Evolutionary conservation across 2,329 filamentous ascomycete species (phyloP), one percentile per base, ranked within the genome.

Genomic region (Fusarium nelsonii): DNA sequence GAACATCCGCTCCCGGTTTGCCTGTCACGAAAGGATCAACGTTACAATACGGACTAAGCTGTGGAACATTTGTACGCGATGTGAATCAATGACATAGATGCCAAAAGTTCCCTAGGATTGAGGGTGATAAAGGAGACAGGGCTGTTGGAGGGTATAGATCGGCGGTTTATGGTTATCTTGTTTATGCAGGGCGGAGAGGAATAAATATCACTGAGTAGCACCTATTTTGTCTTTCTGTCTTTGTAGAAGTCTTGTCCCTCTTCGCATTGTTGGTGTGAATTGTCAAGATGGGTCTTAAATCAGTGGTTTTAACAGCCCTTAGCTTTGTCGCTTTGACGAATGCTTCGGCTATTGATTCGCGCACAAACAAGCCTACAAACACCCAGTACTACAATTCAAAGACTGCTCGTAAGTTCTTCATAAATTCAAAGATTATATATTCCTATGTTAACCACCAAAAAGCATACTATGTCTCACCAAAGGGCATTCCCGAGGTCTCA

Each of bases 1-100:
- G 64, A 67, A 67, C 58, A 62, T 68, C 64, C 64, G 64, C 30
- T 9, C 63, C 44, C 12, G 48, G 48, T 39, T 51, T 51, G 34
- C 48, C 48, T 40, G 48, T 40, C 48, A 51, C 48, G 48, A 51
- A n/a, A 26, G 6, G 48, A 51, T 51, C 48, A 51, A 51, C 48
- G 6, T 11, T 20, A 14, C 12, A 30, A 40, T 26, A 39, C 12
- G 23, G 48, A 26, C 36, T 26, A 11, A n/a, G n/a, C 9, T 20
- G 48, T 40, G 48, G 48, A 40, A 40, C 48, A 41, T 41, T 41
- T 20, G 39, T 10, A 16, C 5, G 12, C 11, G 11, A 15, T 8
- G 18, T 18, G 16, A 32, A 7, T 45, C 43, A 28, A 58, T 48
- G 60, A 63, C 43, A 36, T 26, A 43, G 15, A 1, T 40, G 10